Percentiles rank a stretch among this genome's conserved stretches.
phyloP scores from a whole-genome alignment of 768 basidiomycete genomes.

The Boletus fagicola region DNA sequence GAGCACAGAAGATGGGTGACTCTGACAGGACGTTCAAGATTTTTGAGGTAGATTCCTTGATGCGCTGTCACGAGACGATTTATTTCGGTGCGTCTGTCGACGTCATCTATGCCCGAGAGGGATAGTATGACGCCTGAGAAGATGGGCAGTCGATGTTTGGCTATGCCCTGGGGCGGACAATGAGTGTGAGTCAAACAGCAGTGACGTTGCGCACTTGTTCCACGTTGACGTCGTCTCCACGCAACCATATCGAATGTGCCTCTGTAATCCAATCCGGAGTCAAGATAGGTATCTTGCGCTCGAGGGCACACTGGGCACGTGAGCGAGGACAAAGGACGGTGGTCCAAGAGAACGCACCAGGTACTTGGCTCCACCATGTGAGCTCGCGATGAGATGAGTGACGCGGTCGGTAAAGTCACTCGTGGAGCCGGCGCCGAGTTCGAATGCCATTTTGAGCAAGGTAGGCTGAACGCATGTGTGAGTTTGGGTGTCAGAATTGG shows the following conservation, averaged over 20 bases:
- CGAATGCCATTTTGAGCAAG: conserved; percentile 71
- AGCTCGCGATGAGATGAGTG: conserved; percentile 84
- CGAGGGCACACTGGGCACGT: conserved; percentile 68
- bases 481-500: conserved; percentile 4
- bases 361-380: conserved; percentile 86
- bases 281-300: conserved; percentile 78
- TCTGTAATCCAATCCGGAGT: conserved; percentile 74
- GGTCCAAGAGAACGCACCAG: conserved; percentile 42
- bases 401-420: conserved; percentile 78
- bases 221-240: conserved; percentile 76
- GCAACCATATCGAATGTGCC: conserved; percentile 69
- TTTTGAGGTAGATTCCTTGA: conserved; percentile 71
- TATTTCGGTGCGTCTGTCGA: conserved; percentile 59
- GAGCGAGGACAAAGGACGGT: neutral
- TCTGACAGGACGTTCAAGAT: conserved; percentile 70
- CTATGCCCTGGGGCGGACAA: conserved; percentile 46
- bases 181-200: neutral
- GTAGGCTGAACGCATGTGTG: conserved; percentile 45
- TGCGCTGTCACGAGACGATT: conserved; percentile 55
- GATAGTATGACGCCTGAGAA: conserved; percentile 72
- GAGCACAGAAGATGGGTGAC: conserved; percentile 87
- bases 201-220: conserved; percentile 44
- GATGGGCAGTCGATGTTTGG: conserved; percentile 61
- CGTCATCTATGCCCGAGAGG: conserved; percentile 71
- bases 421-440: conserved; percentile 73